Conservation (phyloP, 768 basidiomycete genomes). For the Megacollybia marginata region DNA sequence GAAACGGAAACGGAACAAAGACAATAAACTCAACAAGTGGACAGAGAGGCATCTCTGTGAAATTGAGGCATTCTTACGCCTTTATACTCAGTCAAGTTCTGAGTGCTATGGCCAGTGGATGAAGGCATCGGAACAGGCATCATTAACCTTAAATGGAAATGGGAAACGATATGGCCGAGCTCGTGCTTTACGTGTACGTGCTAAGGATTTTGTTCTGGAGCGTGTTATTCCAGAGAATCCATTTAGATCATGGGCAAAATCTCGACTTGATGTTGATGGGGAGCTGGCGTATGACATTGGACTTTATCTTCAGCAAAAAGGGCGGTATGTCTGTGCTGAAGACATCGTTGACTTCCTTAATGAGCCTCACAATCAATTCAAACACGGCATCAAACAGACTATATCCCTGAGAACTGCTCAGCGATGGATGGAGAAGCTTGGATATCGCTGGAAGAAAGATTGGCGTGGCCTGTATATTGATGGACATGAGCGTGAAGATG, state of each 20-base stretch:
- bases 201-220: neutral
- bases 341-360: conserved; percentile 10
- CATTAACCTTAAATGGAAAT: too few species aligned
- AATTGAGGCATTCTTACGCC: too few species aligned
- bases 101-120: too few species aligned
- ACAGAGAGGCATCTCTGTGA: too few species aligned
- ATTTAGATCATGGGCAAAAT: neutral
- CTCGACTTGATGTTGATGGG: conserved; percentile 6
- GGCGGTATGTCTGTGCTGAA: conserved; percentile 10
- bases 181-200: neutral
- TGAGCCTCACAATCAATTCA: conserved; percentile 2
- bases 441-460: conserved; percentile 3
- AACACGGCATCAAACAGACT: conserved; percentile 7
- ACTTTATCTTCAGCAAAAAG: conserved; percentile 9
- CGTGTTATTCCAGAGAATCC: neutral
- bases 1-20: too few species aligned
- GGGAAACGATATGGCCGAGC: too few species aligned
- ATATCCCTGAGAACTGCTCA: conserved; percentile 16
- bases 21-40: too few species aligned
- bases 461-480: conserved; percentile 15
- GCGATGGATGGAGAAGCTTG: conserved; percentile 13
- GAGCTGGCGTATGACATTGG: conserved; percentile 9
- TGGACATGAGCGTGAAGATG: conserved; percentile 21
- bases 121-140: too few species aligned
- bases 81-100: too few species aligned